Conservation (phyloP, 2,329 filamentous ascomycete species). For the Colletotrichum tamarilloi region DNA sequence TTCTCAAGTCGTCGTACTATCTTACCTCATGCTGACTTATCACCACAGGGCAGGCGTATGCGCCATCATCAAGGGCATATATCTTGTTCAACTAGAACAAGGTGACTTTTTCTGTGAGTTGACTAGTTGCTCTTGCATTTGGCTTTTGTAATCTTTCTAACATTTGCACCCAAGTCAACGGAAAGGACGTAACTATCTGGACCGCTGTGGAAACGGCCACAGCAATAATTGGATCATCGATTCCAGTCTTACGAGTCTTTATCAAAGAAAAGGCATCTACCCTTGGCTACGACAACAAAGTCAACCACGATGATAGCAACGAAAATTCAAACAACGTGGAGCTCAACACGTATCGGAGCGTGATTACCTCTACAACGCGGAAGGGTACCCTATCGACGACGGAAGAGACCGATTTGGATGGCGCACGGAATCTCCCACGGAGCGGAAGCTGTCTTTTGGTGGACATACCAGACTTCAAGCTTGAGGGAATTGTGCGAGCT, state of each 20-base stretch:
- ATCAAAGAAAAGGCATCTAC: conserved; percentile 36
- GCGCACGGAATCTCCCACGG: too few species aligned
- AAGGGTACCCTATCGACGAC: neutral
- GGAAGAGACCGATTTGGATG: neutral
- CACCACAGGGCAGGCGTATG: conserved; percentile 9
- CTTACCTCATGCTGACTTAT: neutral
- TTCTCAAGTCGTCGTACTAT: too few species aligned
- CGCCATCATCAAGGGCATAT: conserved; percentile 22
- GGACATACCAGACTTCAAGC: neutral
- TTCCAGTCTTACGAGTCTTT: conserved; percentile 46
- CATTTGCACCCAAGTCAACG: conserved; percentile 25
- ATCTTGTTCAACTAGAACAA: conserved; percentile 24
- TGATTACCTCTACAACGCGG: neutral
- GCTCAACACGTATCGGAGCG: conserved; percentile 17
- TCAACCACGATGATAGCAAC: neutral
- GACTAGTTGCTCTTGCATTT: too few species aligned
- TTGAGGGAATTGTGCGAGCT: neutral
- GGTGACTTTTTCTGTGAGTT: conserved; percentile 22
- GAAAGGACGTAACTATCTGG: conserved; percentile 42
- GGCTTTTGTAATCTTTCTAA: too few species aligned
- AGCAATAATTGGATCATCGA: conserved; percentile 45
- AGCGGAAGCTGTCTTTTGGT: neutral
- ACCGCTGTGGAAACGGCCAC: conserved; percentile 41
- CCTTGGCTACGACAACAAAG: conserved; percentile 9
- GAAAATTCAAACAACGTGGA: conserved; percentile 5